phyloP scores from a whole-genome alignment of 495 filamentous ascomycete species.

The Tuber indicum region DNA sequence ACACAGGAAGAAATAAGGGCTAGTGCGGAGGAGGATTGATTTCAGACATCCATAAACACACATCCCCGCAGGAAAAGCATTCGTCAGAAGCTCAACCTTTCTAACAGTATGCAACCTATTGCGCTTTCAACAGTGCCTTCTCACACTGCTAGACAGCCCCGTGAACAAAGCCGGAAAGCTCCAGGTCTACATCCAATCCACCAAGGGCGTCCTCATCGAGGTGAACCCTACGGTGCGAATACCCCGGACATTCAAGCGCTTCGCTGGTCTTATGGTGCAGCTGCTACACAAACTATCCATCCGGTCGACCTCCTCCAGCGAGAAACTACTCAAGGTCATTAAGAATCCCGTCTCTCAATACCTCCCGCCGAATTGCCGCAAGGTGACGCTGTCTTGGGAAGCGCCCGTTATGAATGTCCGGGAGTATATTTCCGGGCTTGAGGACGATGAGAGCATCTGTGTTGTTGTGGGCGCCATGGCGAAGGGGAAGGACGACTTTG shows the following conservation, averaged over 20 bases:
- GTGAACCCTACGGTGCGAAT: conserved; percentile 96
- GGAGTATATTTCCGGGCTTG: conserved; percentile 77
- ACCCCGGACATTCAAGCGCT: conserved; percentile 96
- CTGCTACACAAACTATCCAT: conserved; percentile 95
- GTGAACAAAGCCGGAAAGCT: conserved; percentile 96
- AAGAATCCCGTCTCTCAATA: conserved; percentile 97
- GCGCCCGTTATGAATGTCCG: conserved; percentile 74
- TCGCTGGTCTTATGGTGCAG: conserved; percentile 97
- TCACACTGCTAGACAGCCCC: conserved; percentile 94
- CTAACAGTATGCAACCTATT: conserved; percentile 16
- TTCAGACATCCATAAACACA: not conserved
- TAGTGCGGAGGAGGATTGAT: not conserved
- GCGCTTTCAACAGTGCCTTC: conserved; percentile 65
- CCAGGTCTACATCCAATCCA: conserved; percentile 97
- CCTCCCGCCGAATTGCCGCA: conserved; percentile 91
- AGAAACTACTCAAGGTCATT: conserved; percentile 96
- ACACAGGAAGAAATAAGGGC: not conserved
- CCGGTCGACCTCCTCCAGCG: conserved; percentile 87
- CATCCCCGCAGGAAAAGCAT: not conserved
- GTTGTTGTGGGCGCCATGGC: conserved; percentile 99
- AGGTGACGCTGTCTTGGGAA: conserved; percentile 91
- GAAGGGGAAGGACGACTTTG: conserved; percentile 91
- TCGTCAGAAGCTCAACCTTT: conserved; percentile 30
- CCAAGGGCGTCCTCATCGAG: conserved; percentile 93
- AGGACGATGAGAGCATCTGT: conserved; percentile 80